phyloP scores from a whole-genome alignment of 305 asterid species.

The Petunia hybrid region DNA sequence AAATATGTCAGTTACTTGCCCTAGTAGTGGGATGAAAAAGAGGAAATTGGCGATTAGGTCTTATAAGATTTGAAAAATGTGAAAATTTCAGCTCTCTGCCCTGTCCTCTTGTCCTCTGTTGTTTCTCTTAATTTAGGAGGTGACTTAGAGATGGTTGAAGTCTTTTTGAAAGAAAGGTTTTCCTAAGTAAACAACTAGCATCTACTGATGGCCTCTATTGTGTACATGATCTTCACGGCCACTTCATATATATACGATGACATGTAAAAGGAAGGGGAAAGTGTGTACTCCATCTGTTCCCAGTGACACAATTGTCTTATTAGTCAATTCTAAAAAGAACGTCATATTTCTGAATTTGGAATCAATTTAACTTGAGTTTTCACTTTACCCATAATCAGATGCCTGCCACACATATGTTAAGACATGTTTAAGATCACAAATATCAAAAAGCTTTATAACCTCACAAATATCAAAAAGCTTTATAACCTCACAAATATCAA shows the following conservation, averaged over 20 bases:
- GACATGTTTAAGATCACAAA: too few relatives aligned
- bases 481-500: too few relatives aligned
- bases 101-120: background rate
- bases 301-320: too few relatives aligned
- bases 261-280: background rate
- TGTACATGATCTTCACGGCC: background rate
- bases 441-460: too few relatives aligned
- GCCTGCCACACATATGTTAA: too few relatives aligned
- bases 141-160: constrained; percentile 24
- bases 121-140: background rate
- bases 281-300: background rate
- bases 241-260: constrained; percentile 11
- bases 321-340: too few relatives aligned
- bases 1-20: background rate
- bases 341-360: too few relatives aligned
- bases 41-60: background rate
- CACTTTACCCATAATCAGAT: too few relatives aligned
- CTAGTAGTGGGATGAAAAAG: constrained; percentile 14
- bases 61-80: background rate
- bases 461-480: too few relatives aligned
- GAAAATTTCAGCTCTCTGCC: constrained; percentile 21
- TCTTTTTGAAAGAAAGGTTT: background rate
- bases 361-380: too few relatives aligned
- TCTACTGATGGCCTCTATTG: constrained; percentile 2
- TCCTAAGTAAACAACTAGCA: background rate